A percentile compares a stretch with the other conserved stretches of the same genome.
Conservation (phyloP, 176 grass and related monocot species). For the Dactylis glomerata region DNA sequence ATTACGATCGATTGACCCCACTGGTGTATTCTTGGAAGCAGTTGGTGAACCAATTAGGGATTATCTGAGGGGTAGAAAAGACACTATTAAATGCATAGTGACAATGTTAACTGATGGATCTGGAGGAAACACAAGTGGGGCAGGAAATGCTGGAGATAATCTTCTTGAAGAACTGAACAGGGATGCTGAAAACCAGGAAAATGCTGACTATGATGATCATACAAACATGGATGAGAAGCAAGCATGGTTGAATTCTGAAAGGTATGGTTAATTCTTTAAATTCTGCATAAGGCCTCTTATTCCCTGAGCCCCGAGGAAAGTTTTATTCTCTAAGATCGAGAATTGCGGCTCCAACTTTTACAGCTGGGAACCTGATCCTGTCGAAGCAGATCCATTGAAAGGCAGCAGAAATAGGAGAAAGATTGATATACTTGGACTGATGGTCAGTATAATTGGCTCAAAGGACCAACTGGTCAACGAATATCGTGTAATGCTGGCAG, state of each 20-base stretch:
- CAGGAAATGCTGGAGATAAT: slow-evolving; percentile 75
- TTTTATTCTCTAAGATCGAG: background rate
- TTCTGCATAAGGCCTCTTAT: background rate
- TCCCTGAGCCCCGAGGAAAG: background rate
- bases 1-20: slow-evolving; percentile 81
- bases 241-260: slow-evolving; percentile 93
- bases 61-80: slow-evolving; percentile 94
- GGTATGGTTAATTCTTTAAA: slow-evolving; percentile 48
- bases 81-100: slow-evolving; percentile 99
- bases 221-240: slow-evolving; percentile 86
- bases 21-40: slow-evolving; percentile 94
- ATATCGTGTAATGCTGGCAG: slow-evolving; percentile 96
- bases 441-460: slow-evolving; percentile 95
- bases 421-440: slow-evolving; percentile 93
- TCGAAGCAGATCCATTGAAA: slow-evolving; percentile 87
- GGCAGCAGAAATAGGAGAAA: slow-evolving; percentile 92
- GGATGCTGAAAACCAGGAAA: slow-evolving; percentile 85
- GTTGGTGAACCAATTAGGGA: slow-evolving; percentile 99
- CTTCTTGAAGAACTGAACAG: slow-evolving; percentile 96
- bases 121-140: slow-evolving; percentile 63
- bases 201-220: slow-evolving; percentile 76
- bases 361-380: slow-evolving; percentile 95
- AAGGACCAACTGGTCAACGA: slow-evolving; percentile 96
- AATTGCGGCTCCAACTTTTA: slow-evolving; percentile 25
- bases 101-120: slow-evolving; percentile 91